A percentile compares a stretch with the other conserved stretches of the same genome.
phyloP scores from a whole-genome alignment of 2,329 filamentous ascomycete species.

The Venturia nashicola region DNA sequence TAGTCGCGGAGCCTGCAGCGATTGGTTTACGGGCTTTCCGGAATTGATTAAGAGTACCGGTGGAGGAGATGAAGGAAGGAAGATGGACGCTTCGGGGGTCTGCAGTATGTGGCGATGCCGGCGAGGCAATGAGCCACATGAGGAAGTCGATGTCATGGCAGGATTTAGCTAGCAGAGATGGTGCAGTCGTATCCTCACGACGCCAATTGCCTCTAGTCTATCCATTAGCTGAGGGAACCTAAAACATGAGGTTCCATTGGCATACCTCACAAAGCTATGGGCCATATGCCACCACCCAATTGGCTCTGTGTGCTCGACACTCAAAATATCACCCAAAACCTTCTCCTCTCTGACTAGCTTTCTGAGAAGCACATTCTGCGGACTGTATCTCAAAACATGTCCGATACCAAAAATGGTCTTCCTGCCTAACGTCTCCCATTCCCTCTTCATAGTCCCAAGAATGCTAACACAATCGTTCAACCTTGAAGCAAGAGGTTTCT shows the following conservation, averaged over 20 bases:
- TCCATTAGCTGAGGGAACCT: background rate
- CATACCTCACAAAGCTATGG: slow-evolving; percentile 68
- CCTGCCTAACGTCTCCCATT: slow-evolving; percentile 6
- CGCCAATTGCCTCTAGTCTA: slow-evolving; percentile 72
- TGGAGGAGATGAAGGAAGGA: slow-evolving; percentile 60
- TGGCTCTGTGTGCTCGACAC: slow-evolving; percentile 83
- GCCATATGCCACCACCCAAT: slow-evolving; percentile 95
- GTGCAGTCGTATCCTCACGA: slow-evolving; percentile 60
- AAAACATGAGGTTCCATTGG: background rate
- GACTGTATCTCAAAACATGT: slow-evolving; percentile 86
- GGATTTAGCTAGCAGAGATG: slow-evolving; percentile 81
- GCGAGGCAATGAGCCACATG: slow-evolving; percentile 79
- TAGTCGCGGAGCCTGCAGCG: slow-evolving; percentile 64
- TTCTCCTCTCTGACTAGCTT: slow-evolving; percentile 63
- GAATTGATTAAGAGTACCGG: slow-evolving; percentile 69
- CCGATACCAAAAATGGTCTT: slow-evolving; percentile 70
- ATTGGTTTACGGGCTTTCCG: slow-evolving; percentile 61
- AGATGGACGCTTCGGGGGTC: slow-evolving; percentile 43
- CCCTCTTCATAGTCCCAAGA: slow-evolving; percentile 40
- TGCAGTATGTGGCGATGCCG: slow-evolving; percentile 31
- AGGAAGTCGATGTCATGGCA: slow-evolving; percentile 94
- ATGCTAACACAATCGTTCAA: slow-evolving; percentile 69
- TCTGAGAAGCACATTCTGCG: slow-evolving; percentile 78
- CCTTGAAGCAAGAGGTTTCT: slow-evolving; percentile 82
- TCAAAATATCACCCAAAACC: slow-evolving; percentile 73